phyloP scores from a whole-genome alignment of 2,329 filamentous ascomycete species.

The Hypoxylon sp. region DNA sequence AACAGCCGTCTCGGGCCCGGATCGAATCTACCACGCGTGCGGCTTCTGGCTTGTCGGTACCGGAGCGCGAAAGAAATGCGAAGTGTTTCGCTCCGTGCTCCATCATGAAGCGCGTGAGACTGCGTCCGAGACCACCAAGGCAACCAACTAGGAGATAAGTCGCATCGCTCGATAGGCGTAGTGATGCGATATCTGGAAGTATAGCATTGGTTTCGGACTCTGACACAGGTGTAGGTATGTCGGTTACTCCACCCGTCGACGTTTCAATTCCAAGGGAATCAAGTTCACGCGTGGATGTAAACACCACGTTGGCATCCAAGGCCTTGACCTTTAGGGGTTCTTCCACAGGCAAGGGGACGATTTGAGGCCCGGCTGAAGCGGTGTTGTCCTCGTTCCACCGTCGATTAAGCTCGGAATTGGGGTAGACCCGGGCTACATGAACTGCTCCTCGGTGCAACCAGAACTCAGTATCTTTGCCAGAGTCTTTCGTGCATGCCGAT shows the following conservation, averaged over 20 bases:
- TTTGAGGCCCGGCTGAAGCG: constrained; percentile 6
- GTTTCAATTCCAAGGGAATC: constrained; percentile 8
- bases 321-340: background rate
- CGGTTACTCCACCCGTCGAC: background rate
- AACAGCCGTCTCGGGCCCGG: constrained; percentile 32
- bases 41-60: constrained; percentile 45
- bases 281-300: constrained; percentile 15
- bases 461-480: constrained; percentile 43
- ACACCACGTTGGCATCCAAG: background rate
- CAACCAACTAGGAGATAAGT: constrained; percentile 44
- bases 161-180: constrained; percentile 14
- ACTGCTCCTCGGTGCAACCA: constrained; percentile 45
- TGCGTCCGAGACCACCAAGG: constrained; percentile 52
- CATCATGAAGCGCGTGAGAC: constrained; percentile 51
- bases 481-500: constrained; percentile 28
- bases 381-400: background rate
- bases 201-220: background rate
- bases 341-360: constrained; percentile 12
- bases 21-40: constrained; percentile 37
- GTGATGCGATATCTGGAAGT: background rate
- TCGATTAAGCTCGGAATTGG: constrained; percentile 1
- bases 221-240: background rate
- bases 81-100: constrained; percentile 49
- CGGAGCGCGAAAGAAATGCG: constrained; percentile 50
- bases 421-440: constrained; percentile 36